These are phyloP conservation scores for Eucalyptus regnans DNA, from an alignment of 345 rosid species.

Conservation along the genomic window DNA sequence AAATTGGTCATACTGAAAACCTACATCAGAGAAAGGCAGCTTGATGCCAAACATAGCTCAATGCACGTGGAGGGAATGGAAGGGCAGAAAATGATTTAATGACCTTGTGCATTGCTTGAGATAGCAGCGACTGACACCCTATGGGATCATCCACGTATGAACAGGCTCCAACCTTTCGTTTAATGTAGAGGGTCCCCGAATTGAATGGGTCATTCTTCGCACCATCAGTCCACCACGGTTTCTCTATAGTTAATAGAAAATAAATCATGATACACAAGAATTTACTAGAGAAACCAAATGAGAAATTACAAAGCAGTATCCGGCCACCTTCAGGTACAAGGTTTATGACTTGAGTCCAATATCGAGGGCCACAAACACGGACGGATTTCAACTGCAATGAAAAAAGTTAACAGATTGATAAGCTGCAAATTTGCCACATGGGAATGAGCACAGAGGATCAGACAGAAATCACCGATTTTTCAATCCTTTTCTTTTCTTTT, in stretches of 20 bases:
- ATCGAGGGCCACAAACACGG: constrained; percentile 90
- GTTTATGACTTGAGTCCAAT: constrained; percentile 89
- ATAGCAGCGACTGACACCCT: constrained; percentile 86
- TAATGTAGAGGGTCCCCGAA: constrained; percentile 81
- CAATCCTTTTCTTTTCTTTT: background rate
- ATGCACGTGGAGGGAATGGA: background rate
- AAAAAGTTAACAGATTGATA: background rate
- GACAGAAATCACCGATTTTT: background rate
- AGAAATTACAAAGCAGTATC: background rate
- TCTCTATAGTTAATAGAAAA: constrained; percentile 32
- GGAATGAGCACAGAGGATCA: background rate
- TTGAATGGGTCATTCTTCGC: constrained; percentile 65
- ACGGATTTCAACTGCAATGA: constrained; percentile 71
- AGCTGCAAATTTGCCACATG: background rate
- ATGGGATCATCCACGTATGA: constrained; percentile 93
- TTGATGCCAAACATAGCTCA: background rate
- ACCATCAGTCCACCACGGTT: constrained; percentile 78
- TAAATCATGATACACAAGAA: background rate
- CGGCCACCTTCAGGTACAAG: constrained; percentile 72
- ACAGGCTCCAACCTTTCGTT: constrained; percentile 96
- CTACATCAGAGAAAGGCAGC: constrained; percentile 16
- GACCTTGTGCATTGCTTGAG: constrained; percentile 98
- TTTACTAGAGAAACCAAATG: background rate
- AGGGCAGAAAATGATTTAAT: background rate
- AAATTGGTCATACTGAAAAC: constrained; percentile 66